These are phyloP conservation scores for Hypoxylon trugodes DNA, from an alignment of 495 filamentous ascomycete genomes.

Conservation along the genomic window DNA sequence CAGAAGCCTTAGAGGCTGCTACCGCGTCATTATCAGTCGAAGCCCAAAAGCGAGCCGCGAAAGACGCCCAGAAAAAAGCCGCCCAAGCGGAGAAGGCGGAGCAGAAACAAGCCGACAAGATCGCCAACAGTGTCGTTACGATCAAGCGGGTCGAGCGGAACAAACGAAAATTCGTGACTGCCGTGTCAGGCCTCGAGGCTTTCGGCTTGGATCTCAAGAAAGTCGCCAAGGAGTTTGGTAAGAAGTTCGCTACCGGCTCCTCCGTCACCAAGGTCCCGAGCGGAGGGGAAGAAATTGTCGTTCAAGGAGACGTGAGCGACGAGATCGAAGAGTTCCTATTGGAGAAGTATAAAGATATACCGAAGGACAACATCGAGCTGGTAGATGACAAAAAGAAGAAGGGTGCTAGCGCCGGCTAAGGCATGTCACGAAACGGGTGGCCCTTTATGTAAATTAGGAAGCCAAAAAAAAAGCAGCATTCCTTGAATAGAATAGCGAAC, in stretches of 20 bases:
- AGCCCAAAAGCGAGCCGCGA: constrained; percentile 89
- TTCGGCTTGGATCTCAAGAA: constrained; percentile 95
- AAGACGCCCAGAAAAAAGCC: constrained; percentile 93
- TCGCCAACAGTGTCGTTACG: constrained; percentile 78
- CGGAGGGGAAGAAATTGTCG: constrained; percentile 94
- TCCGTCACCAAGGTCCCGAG: constrained; percentile 87
- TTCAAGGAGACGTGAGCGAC: constrained; percentile 95
- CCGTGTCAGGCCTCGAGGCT: constrained; percentile 85
- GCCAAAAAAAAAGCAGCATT: neutral
- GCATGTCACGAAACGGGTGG: constrained; percentile 7
- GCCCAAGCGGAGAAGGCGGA: constrained; percentile 88
- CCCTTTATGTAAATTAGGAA: neutral
- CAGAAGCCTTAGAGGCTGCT: constrained; percentile 83
- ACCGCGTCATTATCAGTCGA: constrained; percentile 85
- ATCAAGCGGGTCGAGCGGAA: constrained; percentile 98
- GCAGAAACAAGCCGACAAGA: constrained; percentile 77
- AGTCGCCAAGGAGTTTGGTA: constrained; percentile 85
- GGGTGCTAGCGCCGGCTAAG: constrained; percentile 46
- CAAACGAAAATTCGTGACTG: constrained; percentile 95
- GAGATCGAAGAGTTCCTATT: constrained; percentile 91
- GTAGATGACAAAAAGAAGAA: constrained; percentile 96
- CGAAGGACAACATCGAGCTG: constrained; percentile 92
- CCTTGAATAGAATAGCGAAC: constrained; percentile 23
- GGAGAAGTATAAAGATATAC: constrained; percentile 84
- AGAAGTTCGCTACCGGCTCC: constrained; percentile 94